A percentile compares a stretch with the other conserved stretches of the same genome.
Conservation (phyloP, 768 basidiomycete genomes). For the Tricholoma bakamatsutake region DNA sequence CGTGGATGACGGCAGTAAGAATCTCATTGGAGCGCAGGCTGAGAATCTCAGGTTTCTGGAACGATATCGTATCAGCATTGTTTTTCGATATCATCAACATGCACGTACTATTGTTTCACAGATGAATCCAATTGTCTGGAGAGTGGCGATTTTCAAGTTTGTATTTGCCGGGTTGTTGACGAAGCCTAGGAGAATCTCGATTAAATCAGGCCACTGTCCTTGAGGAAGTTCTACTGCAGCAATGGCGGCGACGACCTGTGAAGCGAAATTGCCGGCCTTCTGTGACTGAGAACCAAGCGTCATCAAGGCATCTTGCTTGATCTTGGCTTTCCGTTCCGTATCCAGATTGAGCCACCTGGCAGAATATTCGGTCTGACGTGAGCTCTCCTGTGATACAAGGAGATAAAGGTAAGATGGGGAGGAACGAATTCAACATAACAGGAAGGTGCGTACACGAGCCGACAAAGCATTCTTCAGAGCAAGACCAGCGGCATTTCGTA, state of each 20-base stretch:
- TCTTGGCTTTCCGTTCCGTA: constrained; percentile 60
- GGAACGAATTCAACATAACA: constrained; percentile 8
- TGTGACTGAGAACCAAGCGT: constrained; percentile 68
- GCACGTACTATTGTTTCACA: constrained; percentile 90
- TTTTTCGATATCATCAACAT: neutral
- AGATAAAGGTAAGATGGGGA: constrained; percentile 15
- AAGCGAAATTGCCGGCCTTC: constrained; percentile 82
- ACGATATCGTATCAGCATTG: constrained; percentile 13
- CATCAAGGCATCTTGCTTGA: constrained; percentile 83
- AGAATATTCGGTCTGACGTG: constrained; percentile 70
- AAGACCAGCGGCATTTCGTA: constrained; percentile 93
- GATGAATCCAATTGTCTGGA: constrained; percentile 95
- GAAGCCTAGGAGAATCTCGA: constrained; percentile 82
- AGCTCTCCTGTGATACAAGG: constrained; percentile 49
- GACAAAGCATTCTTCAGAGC: constrained; percentile 94
- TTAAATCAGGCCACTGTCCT: constrained; percentile 85
- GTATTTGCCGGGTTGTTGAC: constrained; percentile 70
- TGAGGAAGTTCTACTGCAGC: constrained; percentile 89
- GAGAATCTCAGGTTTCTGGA: constrained; percentile 88
- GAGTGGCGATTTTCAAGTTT: constrained; percentile 77
- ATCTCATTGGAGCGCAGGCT: constrained; percentile 92
- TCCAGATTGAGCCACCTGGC: constrained; percentile 80
- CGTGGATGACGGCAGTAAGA: constrained; percentile 96
- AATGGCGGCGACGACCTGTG: constrained; percentile 92
- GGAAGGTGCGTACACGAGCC: constrained; percentile 63